A percentile compares a stretch with the other conserved stretches of the same genome.
These are phyloP conservation scores for Kuraishia hungarica DNA, from an alignment of 805 yeast genomes.

Conservation along the genomic window DNA sequence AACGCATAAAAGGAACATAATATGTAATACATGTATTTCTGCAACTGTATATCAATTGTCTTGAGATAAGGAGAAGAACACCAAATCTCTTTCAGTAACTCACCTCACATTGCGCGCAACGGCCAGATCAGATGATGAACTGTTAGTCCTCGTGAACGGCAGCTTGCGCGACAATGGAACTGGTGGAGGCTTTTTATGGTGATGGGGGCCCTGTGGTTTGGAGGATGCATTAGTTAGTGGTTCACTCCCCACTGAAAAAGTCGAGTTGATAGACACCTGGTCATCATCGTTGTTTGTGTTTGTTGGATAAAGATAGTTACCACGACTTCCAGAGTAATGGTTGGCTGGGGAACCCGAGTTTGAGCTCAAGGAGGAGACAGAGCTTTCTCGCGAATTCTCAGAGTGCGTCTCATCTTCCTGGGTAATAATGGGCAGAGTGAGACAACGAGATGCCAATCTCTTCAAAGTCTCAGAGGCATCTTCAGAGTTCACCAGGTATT, in stretches of 20 bases:
- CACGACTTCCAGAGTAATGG: not conserved
- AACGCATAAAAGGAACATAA: too few species aligned
- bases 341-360: not conserved
- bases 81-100: not conserved
- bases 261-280: conserved; percentile 1
- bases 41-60: not conserved
- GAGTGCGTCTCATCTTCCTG: not conserved
- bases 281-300: conserved; percentile 1
- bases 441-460: conserved; percentile 29
- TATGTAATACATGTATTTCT: too few species aligned
- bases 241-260: not conserved
- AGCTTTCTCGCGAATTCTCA: not conserved
- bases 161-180: conserved; percentile 3
- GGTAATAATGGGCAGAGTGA: not conserved
- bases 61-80: not conserved
- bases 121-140: conserved; percentile 1
- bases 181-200: conserved; percentile 3
- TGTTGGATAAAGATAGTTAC: not conserved
- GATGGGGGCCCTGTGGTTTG: not conserved
- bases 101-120: conserved; percentile 1
- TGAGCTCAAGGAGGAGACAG: not conserved
- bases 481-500: conserved; percentile 34
- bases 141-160: not conserved
- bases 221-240: not conserved
- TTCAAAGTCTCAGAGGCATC: conserved; percentile 28